Evolutionary conservation across 805 yeast genomes (phyloP), one percentile per base, ranked within the genome.

Genomic region (Teunomyces gatunensis): DNA sequence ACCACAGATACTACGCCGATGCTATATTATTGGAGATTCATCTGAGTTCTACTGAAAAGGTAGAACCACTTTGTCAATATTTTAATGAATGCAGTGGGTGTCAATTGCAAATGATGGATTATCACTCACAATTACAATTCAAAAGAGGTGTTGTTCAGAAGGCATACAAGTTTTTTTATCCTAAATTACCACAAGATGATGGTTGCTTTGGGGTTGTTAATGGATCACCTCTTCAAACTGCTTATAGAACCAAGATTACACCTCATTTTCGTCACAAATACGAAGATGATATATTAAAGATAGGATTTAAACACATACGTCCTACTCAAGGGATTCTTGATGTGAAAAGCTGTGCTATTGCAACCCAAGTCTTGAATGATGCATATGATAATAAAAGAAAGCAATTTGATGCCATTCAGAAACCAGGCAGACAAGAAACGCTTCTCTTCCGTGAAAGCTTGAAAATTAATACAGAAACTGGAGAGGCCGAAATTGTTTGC

Each of bases 71-170:
- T 4, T 74, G 79, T 48, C 52, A 57, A 7, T 63, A 70, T 35
- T 74, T 74, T 48, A 52, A 62, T 7, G 52, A 48, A 27, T 74
- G 79, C 47, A 54, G 60, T 40, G 79, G 78, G 1, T 74, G 79
- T 50, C 74, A 73, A 44, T 58, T 68, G 17, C 79, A 74, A 47
- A 71, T 70, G 75, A 27, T 73, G 13, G 47, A 58, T 4, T 68
- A 73, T 45, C 67, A 67, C 3, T 60, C 65, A n/a, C 79, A 74
- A 49, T 57, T 73, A 17, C 43, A 49, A 2, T 61, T 61, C 44
- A 74, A 74, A 48, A 56, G 56, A 40, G 42, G 46, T 5, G 54
- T 63, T 1, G 66, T 74, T 15, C 39, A 54, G 12, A 63, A 59
- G 39, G 79, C 78, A 2, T 74, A 57, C 47, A 47, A 49, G 12